Percentiles rank a stretch among this genome's conserved stretches.
phyloP scores from a whole-genome alignment of 164 flowering plant species.

The Aristolochia californica region DNA sequence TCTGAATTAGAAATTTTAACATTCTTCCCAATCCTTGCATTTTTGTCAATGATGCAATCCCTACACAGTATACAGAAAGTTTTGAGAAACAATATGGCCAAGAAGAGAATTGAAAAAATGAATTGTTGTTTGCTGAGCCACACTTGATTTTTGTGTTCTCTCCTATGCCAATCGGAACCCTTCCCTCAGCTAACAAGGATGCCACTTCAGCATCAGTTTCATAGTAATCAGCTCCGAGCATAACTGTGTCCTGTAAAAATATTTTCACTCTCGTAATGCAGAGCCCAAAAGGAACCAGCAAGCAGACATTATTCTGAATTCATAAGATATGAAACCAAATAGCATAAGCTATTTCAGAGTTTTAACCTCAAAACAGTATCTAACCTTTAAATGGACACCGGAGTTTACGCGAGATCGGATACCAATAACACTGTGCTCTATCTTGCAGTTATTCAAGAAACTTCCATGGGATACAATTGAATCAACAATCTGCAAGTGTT shows the following conservation, averaged over 20 bases:
- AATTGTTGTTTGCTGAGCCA: neutral
- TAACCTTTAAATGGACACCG: slow-evolving; percentile 76
- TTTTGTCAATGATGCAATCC: slow-evolving; percentile 85
- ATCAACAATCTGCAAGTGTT: slow-evolving; percentile 61
- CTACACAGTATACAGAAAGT: slow-evolving; percentile 23
- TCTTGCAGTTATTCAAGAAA: slow-evolving; percentile 55
- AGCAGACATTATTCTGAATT: neutral
- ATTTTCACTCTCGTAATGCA: neutral
- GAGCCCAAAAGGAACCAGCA: neutral
- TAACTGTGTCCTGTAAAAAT: slow-evolving; percentile 73
- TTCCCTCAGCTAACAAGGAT: slow-evolving; percentile 65
- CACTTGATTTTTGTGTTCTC: slow-evolving; percentile 65
- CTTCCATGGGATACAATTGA: slow-evolving; percentile 92
- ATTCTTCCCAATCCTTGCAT: slow-evolving; percentile 84
- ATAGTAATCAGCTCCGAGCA: slow-evolving; percentile 94
- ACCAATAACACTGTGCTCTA: slow-evolving; percentile 89
- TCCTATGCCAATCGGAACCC: slow-evolving; percentile 87
- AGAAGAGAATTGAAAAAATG: neutral
- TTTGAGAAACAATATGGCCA: slow-evolving; percentile 3
- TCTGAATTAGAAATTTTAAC: slow-evolving; percentile 72
- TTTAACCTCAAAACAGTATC: slow-evolving; percentile 1
- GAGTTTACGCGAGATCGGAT: slow-evolving; percentile 71
- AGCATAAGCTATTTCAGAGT: too few species aligned
- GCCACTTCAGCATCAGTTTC: slow-evolving; percentile 69
- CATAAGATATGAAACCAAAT: too few species aligned